Conservation (phyloP, 805 yeast genomes). For the Starmera dryadoides region DNA sequence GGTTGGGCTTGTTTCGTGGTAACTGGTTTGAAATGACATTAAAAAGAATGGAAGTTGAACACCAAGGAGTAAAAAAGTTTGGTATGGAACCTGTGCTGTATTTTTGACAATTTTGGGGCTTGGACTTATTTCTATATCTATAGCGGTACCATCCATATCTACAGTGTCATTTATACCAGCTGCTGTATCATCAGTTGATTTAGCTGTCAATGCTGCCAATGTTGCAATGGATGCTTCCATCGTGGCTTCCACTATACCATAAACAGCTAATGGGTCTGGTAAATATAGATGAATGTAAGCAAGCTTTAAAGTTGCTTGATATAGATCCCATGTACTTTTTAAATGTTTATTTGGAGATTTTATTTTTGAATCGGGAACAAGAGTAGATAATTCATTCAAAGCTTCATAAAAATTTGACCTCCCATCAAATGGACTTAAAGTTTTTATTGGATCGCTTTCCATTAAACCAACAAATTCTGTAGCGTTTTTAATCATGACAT, state of each 20-base stretch:
- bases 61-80: not conserved
- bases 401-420: not conserved
- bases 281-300: slow-evolving; percentile 1
- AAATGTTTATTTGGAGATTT: not conserved
- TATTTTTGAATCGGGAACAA: no score
- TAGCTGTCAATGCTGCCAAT: no score
- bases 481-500: not conserved
- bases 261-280: not conserved
- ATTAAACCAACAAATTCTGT: not conserved
- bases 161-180: no score
- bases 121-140: no score
- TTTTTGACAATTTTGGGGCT: no score
- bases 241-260: not conserved
- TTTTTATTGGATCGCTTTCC: not conserved
- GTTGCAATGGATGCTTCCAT: not conserved
- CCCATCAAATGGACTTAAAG: not conserved
- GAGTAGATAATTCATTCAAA: not conserved
- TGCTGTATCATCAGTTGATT: no score
- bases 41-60: not conserved
- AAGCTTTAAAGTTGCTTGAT: not conserved
- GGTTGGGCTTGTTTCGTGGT: not conserved
- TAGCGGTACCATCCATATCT: no score
- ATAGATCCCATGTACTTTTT: not conserved
- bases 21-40: no score
- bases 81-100: not conserved